Conservation (phyloP, 2,329 filamentous ascomycete genomes). For the Ceratocystis smalleyi region DNA sequence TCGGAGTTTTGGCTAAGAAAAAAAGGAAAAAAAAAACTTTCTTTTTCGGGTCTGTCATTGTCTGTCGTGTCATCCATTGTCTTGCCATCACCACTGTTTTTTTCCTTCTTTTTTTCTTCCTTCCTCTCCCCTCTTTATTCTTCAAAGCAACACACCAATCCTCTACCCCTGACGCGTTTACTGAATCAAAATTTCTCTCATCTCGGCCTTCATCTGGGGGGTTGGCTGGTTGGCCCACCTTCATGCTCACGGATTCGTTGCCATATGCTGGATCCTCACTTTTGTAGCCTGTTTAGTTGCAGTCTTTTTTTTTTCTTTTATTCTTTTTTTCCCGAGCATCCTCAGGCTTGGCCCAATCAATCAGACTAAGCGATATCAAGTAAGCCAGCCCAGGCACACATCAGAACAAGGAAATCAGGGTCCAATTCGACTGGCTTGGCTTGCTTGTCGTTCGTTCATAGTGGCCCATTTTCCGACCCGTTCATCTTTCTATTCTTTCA, state of each 20-base stretch:
- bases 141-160: neutral
- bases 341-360: neutral
- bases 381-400: neutral
- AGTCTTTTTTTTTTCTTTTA: neutral
- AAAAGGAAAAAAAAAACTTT: neutral
- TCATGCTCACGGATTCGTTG: neutral
- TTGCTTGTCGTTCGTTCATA: neutral
- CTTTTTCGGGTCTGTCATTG: neutral
- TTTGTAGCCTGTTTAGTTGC: conserved; percentile 5
- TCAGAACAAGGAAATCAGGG: neutral
- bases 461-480: neutral
- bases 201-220: conserved; percentile 1
- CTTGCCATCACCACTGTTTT: neutral
- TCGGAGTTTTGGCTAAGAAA: neutral
- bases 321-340: neutral
- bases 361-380: conserved; percentile 2
- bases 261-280: neutral
- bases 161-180: neutral
- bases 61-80: neutral
- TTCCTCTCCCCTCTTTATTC: neutral
- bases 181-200: neutral
- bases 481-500: neutral
- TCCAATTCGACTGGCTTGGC: neutral
- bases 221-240: neutral
- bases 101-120: neutral